Evolutionary conservation across 306 rosid species (phyloP), one percentile per base, ranked within the genome.

Genomic region (Senna siamea): DNA sequence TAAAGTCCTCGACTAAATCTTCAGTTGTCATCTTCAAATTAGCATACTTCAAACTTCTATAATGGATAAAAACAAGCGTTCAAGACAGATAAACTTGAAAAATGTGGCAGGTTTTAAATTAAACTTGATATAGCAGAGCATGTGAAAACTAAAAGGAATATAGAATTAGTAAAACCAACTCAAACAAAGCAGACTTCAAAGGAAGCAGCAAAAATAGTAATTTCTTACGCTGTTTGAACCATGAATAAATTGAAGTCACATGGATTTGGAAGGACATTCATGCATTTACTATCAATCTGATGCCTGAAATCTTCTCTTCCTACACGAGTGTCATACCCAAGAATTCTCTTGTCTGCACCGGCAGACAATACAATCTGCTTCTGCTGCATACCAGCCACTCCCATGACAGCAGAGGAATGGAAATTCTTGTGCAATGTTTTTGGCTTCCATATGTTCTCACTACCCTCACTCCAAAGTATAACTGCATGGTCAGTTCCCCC

Each of bases 391-490:
- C 96, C 99, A 28, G 97, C 96, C 34, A 90, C 92, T 66, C 99
- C 99, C 99, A 95, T 95, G 73, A 95, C 98, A 70, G 99, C 98
- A 70, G 99, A 95, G 43, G 97, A 85, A 81, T 92, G 99, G 72
- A 85, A 64, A 73, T 78, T 83, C 76, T 85, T 81, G 81, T 92
- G 98, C 96, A 95, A 80, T 23, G 85, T 74, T 84, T 85, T 92
- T 55, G 99, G 92, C 79, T 88, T 95, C 99, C 99, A 95, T 64
- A 64, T 68, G 61, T 80, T 76, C 73, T 77, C 92, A 14, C 70
- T 81, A 35, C 87, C 95, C 28, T 92, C 97, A 44, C 82, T 82
- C 99, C 99, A 95, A 72, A 89, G 86, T 14, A 90, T 8, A 69
- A 92, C 99, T 30, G 90, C 96, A 85, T 92, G 99, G 81, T 95